Base-by-base conservation (phyloP, 1,139 yeast genomes). In the Suhomyces wounanorum region DNA sequence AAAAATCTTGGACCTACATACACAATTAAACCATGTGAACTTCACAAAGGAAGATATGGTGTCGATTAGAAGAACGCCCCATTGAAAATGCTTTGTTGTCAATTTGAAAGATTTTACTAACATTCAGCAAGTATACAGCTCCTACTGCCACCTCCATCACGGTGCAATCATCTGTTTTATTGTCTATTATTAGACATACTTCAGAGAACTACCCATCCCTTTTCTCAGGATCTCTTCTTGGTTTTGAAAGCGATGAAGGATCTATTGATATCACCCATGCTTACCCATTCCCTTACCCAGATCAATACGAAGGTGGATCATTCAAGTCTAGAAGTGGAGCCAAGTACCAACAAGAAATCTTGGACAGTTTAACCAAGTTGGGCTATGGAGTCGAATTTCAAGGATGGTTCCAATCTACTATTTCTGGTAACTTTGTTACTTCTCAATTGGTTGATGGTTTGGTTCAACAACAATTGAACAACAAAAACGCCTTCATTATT, bases 381-480 rank as follows among this genome's bases (percentile, higher is more conserved):
- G 87, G 87, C 45, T 78, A 82, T 55, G 95, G 92, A 45, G 78
- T 84, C 47, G 89, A 85, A 65, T 79, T 85, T 58, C 82, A 86
- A 58, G 97, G 97, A 36, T 90, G 92, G 92, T 90, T 87, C 71
- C 83, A 88, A 64, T 78, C 88, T 46, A 79, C 91, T 35, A 66
- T 78, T 49, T 79, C 87, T 43, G 96, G 96, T 47, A 83, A 82
- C 64, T 85, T 84, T 65, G 81, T 85, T 60, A 84, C 85, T 55
- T 82, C 82, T 53, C 80, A 81, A 54, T 75, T 85, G 53, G 78
- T 87, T 43, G 96, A 87, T 59, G 79, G 85, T 43, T 75, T 89
- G 70, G 82, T 84, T 48, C 80, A 81, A 56, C 85, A 82, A 66
- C 92, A 87, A 73, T 71, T 79, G 59, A 70, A 72, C 57, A 83